Evolutionary conservation across 352 stramenopile species (phyloP).

Genomic region (Pythium brachiatum): DNA sequence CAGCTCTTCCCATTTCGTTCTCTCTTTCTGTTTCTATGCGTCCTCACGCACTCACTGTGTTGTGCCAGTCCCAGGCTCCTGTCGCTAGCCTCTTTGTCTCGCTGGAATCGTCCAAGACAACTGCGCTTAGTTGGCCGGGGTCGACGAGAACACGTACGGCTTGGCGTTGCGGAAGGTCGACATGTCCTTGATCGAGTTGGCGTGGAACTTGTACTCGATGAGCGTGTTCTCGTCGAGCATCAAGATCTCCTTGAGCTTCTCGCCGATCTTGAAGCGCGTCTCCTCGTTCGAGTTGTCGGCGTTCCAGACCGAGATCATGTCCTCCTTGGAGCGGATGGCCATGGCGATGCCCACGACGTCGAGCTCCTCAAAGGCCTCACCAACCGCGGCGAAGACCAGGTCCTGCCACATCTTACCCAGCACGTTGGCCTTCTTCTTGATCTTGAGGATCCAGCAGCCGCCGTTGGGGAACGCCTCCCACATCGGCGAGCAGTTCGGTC

Average conservation of each 20-base stretch:
- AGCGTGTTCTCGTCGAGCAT: conserved; percentile 93
- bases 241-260: conserved; percentile 93
- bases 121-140: conserved; percentile 48
- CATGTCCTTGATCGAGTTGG: conserved; percentile 92
- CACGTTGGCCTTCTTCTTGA: conserved; percentile 93
- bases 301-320: conserved; percentile 94
- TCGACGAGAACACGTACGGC: conserved; percentile 87
- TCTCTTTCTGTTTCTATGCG: conserved; percentile 1
- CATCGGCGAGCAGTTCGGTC: conserved; percentile 85
- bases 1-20: background rate
- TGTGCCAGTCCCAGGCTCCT: too few species aligned
- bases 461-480: conserved; percentile 92
- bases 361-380: conserved; percentile 89
- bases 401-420: conserved; percentile 95
- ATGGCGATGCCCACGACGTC: conserved; percentile 93
- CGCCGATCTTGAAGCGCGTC: conserved; percentile 81
- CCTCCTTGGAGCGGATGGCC: conserved; percentile 92
- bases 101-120: too few species aligned
- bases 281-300: conserved; percentile 90
- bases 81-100: too few species aligned
- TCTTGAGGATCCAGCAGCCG: conserved; percentile 94
- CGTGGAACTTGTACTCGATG: conserved; percentile 95
- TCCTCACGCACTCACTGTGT: too few species aligned
- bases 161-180: conserved; percentile 93
- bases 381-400: conserved; percentile 90